Conservation (phyloP, 2,329 filamentous ascomycete genomes). For the Aspergillus brunneoviolaceus region DNA sequence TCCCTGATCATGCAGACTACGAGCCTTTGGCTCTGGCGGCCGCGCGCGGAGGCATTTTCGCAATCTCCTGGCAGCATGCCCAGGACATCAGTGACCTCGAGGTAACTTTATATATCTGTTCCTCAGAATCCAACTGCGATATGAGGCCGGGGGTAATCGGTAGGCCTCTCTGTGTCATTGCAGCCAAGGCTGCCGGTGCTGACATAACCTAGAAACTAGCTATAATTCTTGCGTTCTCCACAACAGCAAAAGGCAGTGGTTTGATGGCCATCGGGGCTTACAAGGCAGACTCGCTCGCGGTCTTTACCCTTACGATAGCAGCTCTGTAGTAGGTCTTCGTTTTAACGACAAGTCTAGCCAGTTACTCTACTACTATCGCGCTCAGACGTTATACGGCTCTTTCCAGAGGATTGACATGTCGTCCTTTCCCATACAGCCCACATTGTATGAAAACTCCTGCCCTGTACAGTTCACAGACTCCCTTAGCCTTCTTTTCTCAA, state of each 20-base stretch:
- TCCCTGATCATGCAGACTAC: constrained; percentile 30
- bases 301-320: constrained; percentile 9
- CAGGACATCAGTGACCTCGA: constrained; percentile 22
- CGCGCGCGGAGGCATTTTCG: constrained; percentile 28
- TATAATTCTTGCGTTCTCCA: constrained; percentile 22
- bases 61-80: constrained; percentile 39
- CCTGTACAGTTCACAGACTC: constrained; percentile 25
- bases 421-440: constrained; percentile 15
- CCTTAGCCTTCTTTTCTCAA: constrained; percentile 34
- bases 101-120: constrained; percentile 31
- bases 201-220: constrained; percentile 19
- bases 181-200: constrained; percentile 3
- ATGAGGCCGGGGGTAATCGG: constrained; percentile 16
- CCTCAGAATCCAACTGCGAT: constrained; percentile 9
- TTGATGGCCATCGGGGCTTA: background rate
- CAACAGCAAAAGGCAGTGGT: constrained; percentile 12
- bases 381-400: constrained; percentile 34
- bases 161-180: constrained; percentile 16
- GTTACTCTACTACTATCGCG: constrained; percentile 36
- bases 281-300: constrained; percentile 1
- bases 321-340: constrained; percentile 29
- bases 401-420: constrained; percentile 32
- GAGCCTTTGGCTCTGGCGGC: constrained; percentile 33
- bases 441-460: constrained; percentile 23
- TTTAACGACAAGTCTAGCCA: constrained; percentile 41